A percentile compares a stretch with the other conserved stretches of the same genome.
Evolutionary conservation across 176 grass and related monocot species (phyloP).

Genomic region (Oryza glaberrima): DNA sequence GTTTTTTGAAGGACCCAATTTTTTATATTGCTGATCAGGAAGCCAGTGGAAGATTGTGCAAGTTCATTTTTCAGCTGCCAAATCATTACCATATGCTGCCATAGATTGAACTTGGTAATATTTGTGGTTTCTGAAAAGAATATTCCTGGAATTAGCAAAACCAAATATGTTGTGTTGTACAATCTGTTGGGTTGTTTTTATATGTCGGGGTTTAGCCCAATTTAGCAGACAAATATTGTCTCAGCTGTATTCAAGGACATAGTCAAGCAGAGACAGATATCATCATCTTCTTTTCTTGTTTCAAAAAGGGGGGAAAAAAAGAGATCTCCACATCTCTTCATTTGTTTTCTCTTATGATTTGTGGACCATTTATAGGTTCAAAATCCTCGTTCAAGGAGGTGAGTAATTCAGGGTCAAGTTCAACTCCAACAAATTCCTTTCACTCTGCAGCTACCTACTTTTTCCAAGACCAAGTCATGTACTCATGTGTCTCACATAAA

Average conservation of each 20-base stretch:
- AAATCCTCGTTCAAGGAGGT: not conserved
- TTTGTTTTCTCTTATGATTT: not conserved
- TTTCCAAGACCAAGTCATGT: not conserved
- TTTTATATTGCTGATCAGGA: not conserved
- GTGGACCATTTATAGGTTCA: not conserved
- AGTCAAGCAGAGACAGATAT: not conserved
- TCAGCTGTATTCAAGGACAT: not conserved
- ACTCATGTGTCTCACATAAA: not conserved
- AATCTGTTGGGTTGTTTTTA: not conserved
- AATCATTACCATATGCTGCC: not conserved
- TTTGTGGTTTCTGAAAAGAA: not conserved
- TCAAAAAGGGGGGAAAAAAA: too few relatives aligned
- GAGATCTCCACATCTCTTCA: too few relatives aligned
- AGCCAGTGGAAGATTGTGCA: not conserved
- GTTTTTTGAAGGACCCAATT: not conserved
- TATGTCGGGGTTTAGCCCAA: not conserved
- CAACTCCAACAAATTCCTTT: not conserved
- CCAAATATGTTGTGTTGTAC: not conserved
- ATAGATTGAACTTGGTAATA: not conserved
- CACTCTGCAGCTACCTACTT: not conserved
- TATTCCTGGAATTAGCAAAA: not conserved
- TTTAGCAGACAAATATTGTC: not conserved
- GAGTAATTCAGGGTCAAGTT: not conserved
- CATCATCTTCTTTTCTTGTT: not conserved
- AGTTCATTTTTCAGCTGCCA: not conserved